Conservation (phyloP, 2,329 filamentous ascomycete species). For the Colletotrichum spaethianum region DNA sequence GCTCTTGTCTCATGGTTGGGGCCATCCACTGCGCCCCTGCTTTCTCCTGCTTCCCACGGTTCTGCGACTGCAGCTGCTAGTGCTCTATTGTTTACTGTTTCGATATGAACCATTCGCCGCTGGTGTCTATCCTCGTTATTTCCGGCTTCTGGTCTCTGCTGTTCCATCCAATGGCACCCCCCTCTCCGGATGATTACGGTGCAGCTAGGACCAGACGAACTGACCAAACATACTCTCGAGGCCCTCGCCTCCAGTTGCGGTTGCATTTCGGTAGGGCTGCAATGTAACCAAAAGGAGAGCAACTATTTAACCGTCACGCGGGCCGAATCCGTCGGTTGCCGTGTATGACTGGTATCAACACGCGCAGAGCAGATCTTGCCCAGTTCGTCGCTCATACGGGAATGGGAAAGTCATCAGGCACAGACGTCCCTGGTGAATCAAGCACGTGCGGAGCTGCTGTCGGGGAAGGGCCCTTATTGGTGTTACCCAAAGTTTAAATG, state of each 20-base stretch:
- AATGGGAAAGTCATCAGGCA: slow-evolving; percentile 28
- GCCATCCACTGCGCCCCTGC: slow-evolving; percentile 2
- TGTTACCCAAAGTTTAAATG: slow-evolving; percentile 25
- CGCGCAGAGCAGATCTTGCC: slow-evolving; percentile 34
- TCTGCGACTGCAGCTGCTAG: not conserved
- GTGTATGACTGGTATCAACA: slow-evolving; percentile 24
- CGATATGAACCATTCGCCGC: not conserved
- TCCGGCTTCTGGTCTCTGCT: not conserved
- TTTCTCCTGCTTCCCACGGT: not conserved
- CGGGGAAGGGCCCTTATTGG: slow-evolving; percentile 11
- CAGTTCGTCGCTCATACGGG: slow-evolving; percentile 19
- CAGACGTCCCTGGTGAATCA: slow-evolving; percentile 18
- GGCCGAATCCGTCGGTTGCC: slow-evolving; percentile 16
- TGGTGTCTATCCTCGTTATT: not conserved
- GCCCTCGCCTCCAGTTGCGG: not conserved
- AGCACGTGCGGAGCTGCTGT: slow-evolving; percentile 29
- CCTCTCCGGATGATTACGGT: not conserved
- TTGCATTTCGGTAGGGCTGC: slow-evolving; percentile 8
- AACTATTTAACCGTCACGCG: slow-evolving; percentile 23
- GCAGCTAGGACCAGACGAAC: slow-evolving; percentile 22
- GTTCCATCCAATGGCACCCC: slow-evolving; percentile 9
- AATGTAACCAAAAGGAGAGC: not conserved
- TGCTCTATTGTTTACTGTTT: not conserved
- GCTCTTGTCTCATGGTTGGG: slow-evolving; percentile 28
- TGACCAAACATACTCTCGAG: not conserved